phyloP scores from a whole-genome alignment of 495 filamentous ascomycete species.

The Penicillium fimorum region DNA sequence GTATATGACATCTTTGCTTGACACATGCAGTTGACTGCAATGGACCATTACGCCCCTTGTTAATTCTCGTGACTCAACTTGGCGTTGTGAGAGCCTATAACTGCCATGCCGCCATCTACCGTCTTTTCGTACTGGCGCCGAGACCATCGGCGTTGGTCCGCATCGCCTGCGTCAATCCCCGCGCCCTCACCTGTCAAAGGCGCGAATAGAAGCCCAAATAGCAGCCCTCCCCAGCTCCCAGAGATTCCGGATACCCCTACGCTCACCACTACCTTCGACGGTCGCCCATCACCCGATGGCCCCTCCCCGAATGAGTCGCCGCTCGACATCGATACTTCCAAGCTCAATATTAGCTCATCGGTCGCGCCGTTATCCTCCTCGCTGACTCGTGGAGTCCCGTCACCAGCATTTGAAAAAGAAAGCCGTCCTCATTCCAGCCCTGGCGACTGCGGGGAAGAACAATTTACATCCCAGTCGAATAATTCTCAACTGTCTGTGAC shows the following conservation, averaged over 20 bases:
- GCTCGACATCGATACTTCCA: slow-evolving; percentile 28
- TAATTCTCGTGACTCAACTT: slow-evolving; percentile 4
- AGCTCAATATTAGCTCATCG: slow-evolving; percentile 23
- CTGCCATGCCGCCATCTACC: slow-evolving; percentile 42
- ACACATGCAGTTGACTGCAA: slow-evolving; percentile 18
- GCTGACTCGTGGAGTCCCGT: slow-evolving; percentile 29
- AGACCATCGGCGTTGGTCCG: slow-evolving; percentile 44
- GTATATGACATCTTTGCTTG: slow-evolving; percentile 28
- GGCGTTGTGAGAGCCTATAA: slow-evolving; percentile 16
- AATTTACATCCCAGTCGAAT: slow-evolving; percentile 29
- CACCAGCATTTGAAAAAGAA: slow-evolving; percentile 29
- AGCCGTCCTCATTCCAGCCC: slow-evolving; percentile 38
- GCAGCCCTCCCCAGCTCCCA: slow-evolving; percentile 36
- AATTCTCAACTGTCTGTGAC: slow-evolving; percentile 30
- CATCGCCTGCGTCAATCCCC: slow-evolving; percentile 33
- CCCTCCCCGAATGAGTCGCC: slow-evolving; percentile 23
- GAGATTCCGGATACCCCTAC: slow-evolving; percentile 32
- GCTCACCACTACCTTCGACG: slow-evolving; percentile 25
- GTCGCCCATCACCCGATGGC: slow-evolving; percentile 16
- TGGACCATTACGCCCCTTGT: slow-evolving; percentile 20
- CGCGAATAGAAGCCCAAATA: slow-evolving; percentile 23
- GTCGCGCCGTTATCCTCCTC: slow-evolving; percentile 36
- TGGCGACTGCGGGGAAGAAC: slow-evolving; percentile 29
- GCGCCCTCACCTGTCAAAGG: slow-evolving; percentile 22
- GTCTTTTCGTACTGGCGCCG: slow-evolving; percentile 53